Evolutionary conservation across 345 rosid species (phyloP).

Genomic region (Salix viminalis): DNA sequence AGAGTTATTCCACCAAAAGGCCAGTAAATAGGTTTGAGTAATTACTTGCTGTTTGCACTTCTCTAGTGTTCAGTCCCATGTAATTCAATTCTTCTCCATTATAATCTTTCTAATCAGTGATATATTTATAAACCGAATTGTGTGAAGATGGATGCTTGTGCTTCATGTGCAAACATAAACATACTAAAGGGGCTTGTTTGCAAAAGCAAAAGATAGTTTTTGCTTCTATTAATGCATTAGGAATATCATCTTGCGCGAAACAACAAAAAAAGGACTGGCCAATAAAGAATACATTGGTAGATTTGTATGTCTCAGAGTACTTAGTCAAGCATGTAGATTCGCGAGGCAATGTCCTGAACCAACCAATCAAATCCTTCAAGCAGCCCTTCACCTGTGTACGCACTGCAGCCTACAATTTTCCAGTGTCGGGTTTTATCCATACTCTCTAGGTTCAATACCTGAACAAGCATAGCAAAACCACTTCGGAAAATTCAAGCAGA

Average conservation of each 20-base stretch:
- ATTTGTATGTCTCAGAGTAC: background rate
- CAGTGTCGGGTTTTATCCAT: conserved; percentile 89
- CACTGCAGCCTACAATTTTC: conserved; percentile 84
- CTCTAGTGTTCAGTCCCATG: background rate
- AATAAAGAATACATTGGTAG: too few relatives aligned
- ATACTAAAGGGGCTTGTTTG: too few relatives aligned
- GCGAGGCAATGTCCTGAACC: conserved; percentile 89
- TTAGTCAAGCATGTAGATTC: conserved; percentile 82
- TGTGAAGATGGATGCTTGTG: too few relatives aligned
- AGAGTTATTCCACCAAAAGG: background rate
- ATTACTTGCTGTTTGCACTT: background rate
- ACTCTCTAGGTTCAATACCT: conserved; percentile 78
- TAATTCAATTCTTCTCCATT: background rate
- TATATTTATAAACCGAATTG: too few relatives aligned
- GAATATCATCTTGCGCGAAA: too few relatives aligned
- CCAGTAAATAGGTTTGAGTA: background rate
- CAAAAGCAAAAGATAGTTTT: too few relatives aligned
- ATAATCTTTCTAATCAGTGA: background rate
- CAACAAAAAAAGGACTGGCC: too few relatives aligned
- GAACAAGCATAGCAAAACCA: background rate
- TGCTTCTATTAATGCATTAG: too few relatives aligned
- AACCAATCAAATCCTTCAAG: conserved; percentile 91
- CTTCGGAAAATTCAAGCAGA: background rate
- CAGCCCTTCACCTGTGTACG: conserved; percentile 82
- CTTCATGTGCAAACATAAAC: too few relatives aligned